Evolutionary conservation across 169 alveolate species (phyloP).

Genomic region (Plasmodium berghei): DNA sequence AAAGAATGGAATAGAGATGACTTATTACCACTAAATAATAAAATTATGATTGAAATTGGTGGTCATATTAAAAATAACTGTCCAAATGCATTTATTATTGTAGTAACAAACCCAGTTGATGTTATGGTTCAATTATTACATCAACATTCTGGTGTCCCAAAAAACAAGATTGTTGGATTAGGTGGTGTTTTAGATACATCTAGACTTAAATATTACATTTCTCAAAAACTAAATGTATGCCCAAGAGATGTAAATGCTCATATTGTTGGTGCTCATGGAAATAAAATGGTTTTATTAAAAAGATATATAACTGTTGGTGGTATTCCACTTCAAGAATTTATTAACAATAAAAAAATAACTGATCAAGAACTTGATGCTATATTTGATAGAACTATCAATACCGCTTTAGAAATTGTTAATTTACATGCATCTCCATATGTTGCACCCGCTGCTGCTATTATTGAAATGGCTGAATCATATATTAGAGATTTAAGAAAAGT

Average conservation of each 20-base stretch:
- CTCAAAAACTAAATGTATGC: slow-evolving; percentile 85
- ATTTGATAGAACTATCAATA: slow-evolving; percentile 80
- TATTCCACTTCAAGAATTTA: slow-evolving; percentile 78
- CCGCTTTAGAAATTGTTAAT: slow-evolving; percentile 83
- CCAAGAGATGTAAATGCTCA: slow-evolving; percentile 88
- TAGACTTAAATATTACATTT: slow-evolving; percentile 85
- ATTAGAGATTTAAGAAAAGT: slow-evolving; percentile 85
- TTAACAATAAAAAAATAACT: slow-evolving; percentile 77
- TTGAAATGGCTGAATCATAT: slow-evolving; percentile 83
- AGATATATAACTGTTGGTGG: slow-evolving; percentile 85
- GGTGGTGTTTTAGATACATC: slow-evolving; percentile 90
- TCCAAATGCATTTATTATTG: slow-evolving; percentile 89
- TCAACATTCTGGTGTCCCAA: slow-evolving; percentile 89
- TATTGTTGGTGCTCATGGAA: slow-evolving; percentile 92
- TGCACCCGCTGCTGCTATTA: slow-evolving; percentile 86
- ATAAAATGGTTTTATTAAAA: slow-evolving; percentile 81
- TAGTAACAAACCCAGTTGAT: slow-evolving; percentile 91
- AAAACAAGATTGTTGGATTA: slow-evolving; percentile 89
- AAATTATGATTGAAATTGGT: slow-evolving; percentile 87
- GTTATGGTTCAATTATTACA: slow-evolving; percentile 86
- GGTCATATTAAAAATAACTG: slow-evolving; percentile 88
- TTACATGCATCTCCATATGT: slow-evolving; percentile 84
- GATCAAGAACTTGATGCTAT: slow-evolving; percentile 78
- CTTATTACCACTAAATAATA: slow-evolving; percentile 85
- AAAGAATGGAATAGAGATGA: slow-evolving; percentile 91